phyloP scores from a whole-genome alignment of 495 filamentous ascomycete genomes.

The Xylaria sp. region DNA sequence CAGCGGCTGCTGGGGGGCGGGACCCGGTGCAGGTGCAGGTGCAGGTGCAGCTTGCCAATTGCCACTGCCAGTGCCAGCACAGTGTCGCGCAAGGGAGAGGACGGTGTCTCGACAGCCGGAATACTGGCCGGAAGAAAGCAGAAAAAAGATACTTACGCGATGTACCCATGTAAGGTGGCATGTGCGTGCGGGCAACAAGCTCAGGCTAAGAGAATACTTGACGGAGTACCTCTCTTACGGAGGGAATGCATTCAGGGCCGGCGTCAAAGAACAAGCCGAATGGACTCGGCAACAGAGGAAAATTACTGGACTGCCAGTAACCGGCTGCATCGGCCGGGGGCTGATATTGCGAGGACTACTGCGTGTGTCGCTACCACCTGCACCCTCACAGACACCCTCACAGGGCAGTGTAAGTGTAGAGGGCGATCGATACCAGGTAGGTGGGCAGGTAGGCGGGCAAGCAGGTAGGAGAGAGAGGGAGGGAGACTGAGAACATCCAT shows the following conservation, averaged over 20 bases:
- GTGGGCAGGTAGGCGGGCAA: no score
- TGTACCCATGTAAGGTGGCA: constrained; percentile 22
- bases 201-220: constrained; percentile 20
- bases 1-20: constrained; percentile 20
- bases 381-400: constrained; percentile 1
- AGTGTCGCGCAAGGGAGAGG: background rate
- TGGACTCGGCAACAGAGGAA: constrained; percentile 4
- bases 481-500: background rate
- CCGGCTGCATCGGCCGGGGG: constrained; percentile 14
- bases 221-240: constrained; percentile 22
- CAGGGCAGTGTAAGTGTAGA: background rate
- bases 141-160: constrained; percentile 16
- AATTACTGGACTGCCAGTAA: constrained; percentile 27
- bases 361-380: constrained; percentile 14
- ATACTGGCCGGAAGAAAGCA: background rate
- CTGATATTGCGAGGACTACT: constrained; percentile 9
- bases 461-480: background rate
- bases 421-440: no score
- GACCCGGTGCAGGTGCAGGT: constrained; percentile 21
- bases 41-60: background rate
- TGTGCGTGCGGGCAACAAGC: constrained; percentile 20
- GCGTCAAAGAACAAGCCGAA: constrained; percentile 9
- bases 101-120: constrained; percentile 15
- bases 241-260: constrained; percentile 9
- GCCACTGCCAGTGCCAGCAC: constrained; percentile 14